These are phyloP conservation scores for Fonsecaea multimorphosa DNA, from an alignment of 2,329 filamentous ascomycete genomes.

Conservation along the genomic window DNA sequence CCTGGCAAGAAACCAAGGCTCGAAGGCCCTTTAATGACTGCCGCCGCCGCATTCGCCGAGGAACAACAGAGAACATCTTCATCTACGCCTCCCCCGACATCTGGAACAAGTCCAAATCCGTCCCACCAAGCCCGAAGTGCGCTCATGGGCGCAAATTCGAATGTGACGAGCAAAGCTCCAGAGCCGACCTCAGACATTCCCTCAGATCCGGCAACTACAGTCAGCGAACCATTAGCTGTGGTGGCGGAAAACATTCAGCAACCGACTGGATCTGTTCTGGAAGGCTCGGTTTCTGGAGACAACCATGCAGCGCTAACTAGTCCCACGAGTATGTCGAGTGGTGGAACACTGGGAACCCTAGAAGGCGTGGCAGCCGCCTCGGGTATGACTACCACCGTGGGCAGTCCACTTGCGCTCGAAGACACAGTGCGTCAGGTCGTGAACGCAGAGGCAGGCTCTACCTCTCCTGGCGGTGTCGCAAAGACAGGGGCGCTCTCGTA, in stretches of 20 bases:
- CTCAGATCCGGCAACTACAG: conserved; percentile 47
- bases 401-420: conserved; percentile 55
- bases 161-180: conserved; percentile 41
- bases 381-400: conserved; percentile 56
- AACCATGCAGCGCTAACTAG: conserved; percentile 56
- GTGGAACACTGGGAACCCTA: conserved; percentile 60
- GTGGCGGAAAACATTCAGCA: conserved; percentile 58
- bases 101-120: conserved; percentile 49
- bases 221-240: conserved; percentile 57
- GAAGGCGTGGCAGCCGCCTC: conserved; percentile 58
- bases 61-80: conserved; percentile 43
- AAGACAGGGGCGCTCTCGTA: conserved; percentile 66
- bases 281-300: conserved; percentile 47
- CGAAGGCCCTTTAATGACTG: conserved; percentile 50
- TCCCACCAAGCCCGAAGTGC: conserved; percentile 50
- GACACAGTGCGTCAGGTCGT: conserved; percentile 50
- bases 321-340: conserved; percentile 60
- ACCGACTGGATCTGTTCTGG: conserved; percentile 46
- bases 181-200: conserved; percentile 34
- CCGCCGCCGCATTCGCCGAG: conserved; percentile 64
- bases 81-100: conserved; percentile 25
- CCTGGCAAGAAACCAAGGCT: conserved; percentile 48
- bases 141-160: conserved; percentile 44
- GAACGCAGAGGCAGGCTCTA: conserved; percentile 45
- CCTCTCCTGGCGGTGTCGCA: conserved; percentile 51